Percentiles rank a stretch among this genome's conserved stretches.
Evolutionary conservation across 306 rosid genomes (phyloP).

Genomic region (Carpinus fangiana): DNA sequence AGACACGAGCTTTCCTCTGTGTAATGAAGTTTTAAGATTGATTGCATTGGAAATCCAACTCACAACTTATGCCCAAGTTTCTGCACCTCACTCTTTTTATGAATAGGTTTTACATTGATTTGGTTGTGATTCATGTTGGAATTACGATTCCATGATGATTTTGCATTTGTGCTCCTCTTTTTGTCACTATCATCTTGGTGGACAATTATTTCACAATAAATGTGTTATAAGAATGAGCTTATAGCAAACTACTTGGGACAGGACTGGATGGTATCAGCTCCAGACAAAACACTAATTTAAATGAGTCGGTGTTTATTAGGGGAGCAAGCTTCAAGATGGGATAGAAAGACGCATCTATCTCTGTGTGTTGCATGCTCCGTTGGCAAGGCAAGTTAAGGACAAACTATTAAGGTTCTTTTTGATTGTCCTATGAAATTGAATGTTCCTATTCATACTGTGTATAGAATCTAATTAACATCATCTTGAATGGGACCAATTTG

Average conservation of each 20-base stretch:
- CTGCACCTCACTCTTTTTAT: not conserved
- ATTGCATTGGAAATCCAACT: not conserved
- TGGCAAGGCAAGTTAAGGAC: not conserved
- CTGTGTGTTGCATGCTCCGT: not conserved
- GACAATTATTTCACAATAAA: not conserved
- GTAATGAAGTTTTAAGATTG: not conserved
- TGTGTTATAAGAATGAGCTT: not conserved
- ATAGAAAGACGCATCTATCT: not conserved
- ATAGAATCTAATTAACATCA: not conserved
- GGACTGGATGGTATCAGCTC: not conserved
- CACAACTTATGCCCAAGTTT: not conserved
- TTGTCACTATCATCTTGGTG: not conserved
- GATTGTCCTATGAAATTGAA: not conserved
- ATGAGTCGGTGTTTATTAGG: not conserved
- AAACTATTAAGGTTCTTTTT: not conserved
- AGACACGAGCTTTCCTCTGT: not conserved
- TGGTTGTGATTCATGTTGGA: not conserved
- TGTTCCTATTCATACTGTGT: not conserved
- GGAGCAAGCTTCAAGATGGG: not conserved
- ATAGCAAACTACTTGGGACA: not conserved
- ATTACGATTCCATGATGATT: not conserved
- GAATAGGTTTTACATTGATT: not conserved
- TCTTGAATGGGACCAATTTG: not conserved
- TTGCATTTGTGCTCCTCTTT: not conserved
- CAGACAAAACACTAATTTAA: not conserved